Base-by-base conservation (phyloP, 257 asterid species). In the Verbena officinalis region DNA sequence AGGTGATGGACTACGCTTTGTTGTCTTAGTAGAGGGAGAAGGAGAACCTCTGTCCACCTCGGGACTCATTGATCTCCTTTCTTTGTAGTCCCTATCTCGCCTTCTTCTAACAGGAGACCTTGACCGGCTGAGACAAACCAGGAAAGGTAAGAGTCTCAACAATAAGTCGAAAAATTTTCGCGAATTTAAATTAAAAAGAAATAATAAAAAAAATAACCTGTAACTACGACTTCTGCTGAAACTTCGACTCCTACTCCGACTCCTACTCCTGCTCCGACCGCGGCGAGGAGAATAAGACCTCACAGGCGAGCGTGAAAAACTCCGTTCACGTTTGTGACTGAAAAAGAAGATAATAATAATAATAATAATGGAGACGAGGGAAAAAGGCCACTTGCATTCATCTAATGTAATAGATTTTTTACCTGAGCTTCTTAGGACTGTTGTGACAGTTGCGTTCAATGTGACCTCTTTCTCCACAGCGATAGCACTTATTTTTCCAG, bases 401-500 rank as follows among this genome's bases (percentile, higher is more conserved):
- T 21, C n/a, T 6, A 11, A 3, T 10, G 27, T 38, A 24, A 38
- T 3, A 55, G 19, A 58, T 30, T n/a, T n/a, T n/a, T n/a, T 77
- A 86, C 95, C 76, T 81, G 65, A 59, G 69, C 73, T 86, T 86
- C 77, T 83, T 76, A 49, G 95, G 95, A 75, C 91, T 86, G 59
- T 81, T 80, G 54, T 74, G 83, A 71, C 95, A 86, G 62, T 80
- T 78, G 49, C 77, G 79, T 75, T 86, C 95, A 19, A 86, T 75
- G 62, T 86, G 95, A 63, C 95, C 95, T 72, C 88, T 86, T 55
- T 83, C 88, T 10, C 95, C 91, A 65, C 95, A 86, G 44, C 84
- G 83, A 67, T 86, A 86, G 66, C 95, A 86, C 73, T 81, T 81
- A 67, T 86, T 86, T 73, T 86, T 86, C 95, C 90, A 86, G 67